Evolutionary conservation across 2,329 filamentous ascomycete species (phyloP), one percentile per base, ranked within the genome.

Genomic region (Calonectria hongkongensis): DNA sequence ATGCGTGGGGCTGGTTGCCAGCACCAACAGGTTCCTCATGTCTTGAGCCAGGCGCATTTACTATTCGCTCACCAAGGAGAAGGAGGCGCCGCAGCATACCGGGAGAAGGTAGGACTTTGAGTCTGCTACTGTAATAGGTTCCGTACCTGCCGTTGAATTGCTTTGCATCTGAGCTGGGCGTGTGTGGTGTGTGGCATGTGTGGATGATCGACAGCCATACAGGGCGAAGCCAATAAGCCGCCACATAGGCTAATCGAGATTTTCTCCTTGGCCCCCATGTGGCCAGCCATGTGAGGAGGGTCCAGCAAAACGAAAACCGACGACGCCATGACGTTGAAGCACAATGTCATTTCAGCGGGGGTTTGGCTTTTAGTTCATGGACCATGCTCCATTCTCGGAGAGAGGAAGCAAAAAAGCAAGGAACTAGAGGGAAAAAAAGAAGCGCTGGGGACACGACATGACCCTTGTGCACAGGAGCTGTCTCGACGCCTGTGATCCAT

Each of bases 251-350:
- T 30, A 45, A 41, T 36, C 33, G 21, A 15, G 21, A 18, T 21
- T 62, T 45, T 54, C 33, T 51, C 10, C 30, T 15, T 43, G 25
- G 28, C 39, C 54, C 10, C 16, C 28, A 60, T n/a, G 54, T 48
- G 25, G 54, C 51, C 51, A 12, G 54, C 51, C 51, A 56, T 56
- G 51, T 39, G 36, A 33, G 43, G 43, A 68, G 41, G 16, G 36
- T 28, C 21, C 33, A 15, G 28, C 39, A 36, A 69, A 36, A 36
- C 10, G 33, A 36, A 36, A 58, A 33, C 51, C n/a, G 56, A 64
- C 47, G 13, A 48, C 60, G 28, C 58, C 45, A 70, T 70, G 68
- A 70, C 68, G 48, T 48, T 21, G 50, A 48, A 25, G n/a, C 8
- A 27, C 21, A 56, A 56, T 56, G 51, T 25, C n/a, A 39, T 56